These are phyloP conservation scores for Sporothrix luriei DNA, from an alignment of 2,329 filamentous ascomycete genomes.

Conservation along the genomic window DNA sequence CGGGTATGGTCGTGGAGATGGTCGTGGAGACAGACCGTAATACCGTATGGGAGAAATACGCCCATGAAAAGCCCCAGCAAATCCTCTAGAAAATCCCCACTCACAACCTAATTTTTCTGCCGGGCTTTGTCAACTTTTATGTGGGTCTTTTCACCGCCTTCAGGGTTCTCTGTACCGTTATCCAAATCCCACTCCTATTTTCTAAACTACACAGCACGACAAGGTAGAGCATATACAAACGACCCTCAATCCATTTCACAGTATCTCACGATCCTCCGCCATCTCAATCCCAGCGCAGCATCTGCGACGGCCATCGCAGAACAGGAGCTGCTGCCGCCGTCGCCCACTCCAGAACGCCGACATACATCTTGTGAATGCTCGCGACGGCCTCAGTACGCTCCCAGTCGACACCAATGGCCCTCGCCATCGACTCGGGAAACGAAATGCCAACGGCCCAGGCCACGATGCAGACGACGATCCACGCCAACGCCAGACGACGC, in stretches of 20 bases:
- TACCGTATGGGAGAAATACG: slow-evolving; percentile 12
- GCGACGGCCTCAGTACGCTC: background rate
- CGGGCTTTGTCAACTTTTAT: slow-evolving; percentile 28
- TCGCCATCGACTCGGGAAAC: background rate
- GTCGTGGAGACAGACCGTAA: background rate
- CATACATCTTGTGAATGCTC: background rate
- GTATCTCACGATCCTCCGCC: background rate
- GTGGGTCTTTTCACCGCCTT: slow-evolving; percentile 19
- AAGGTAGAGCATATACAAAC: background rate
- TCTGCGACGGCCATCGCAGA: background rate
- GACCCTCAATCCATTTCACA: background rate
- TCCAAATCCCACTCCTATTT: background rate
- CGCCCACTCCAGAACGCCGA: background rate
- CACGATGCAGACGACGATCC: background rate
- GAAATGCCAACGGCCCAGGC: background rate
- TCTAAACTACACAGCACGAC: background rate
- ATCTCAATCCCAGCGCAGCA: too few relatives aligned
- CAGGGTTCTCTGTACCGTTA: background rate
- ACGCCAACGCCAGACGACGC: background rate
- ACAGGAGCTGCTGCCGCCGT: background rate
- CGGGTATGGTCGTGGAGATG: background rate
- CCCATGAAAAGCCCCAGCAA: too few relatives aligned
- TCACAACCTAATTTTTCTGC: slow-evolving; percentile 27
- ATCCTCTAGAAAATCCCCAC: background rate
- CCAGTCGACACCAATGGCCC: background rate